A percentile compares a stretch with the other conserved stretches of the same genome.
phyloP scores from a whole-genome alignment of 306 rosid species.

The Psophocarpus tetragonolobus region DNA sequence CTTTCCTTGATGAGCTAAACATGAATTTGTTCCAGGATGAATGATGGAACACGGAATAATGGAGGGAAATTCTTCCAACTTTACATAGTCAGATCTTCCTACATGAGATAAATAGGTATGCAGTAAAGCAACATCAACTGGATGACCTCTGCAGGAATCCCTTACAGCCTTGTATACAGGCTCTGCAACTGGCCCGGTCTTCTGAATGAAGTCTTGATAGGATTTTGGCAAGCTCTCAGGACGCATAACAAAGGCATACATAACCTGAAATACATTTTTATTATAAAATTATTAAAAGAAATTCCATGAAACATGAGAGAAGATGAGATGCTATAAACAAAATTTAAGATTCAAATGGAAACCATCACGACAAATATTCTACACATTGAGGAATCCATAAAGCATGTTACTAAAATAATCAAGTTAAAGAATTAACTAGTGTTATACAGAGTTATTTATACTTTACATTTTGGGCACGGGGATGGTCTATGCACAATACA shows the following conservation, averaged over 20 bases:
- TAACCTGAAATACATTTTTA: constrained; percentile 61
- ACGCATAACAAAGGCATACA: constrained; percentile 98
- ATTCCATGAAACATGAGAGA: not conserved
- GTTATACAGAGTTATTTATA: not conserved
- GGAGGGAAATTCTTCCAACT: constrained; percentile 88
- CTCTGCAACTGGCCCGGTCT: constrained; percentile 92
- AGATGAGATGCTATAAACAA: constrained; percentile 4
- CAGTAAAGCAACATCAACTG: constrained; percentile 71
- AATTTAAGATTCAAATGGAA: not conserved
- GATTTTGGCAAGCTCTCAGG: constrained; percentile 96
- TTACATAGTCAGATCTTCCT: constrained; percentile 51
- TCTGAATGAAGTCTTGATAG: constrained; percentile 90
- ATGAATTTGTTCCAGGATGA: constrained; percentile 81
- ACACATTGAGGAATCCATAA: constrained; percentile 10
- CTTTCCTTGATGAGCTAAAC: constrained; percentile 69
- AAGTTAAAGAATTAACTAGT: not conserved
- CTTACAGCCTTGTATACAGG: constrained; percentile 95
- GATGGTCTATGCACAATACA: not conserved
- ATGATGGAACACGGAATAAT: constrained; percentile 81
- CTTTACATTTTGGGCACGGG: not conserved
- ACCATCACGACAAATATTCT: not conserved
- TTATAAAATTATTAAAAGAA: constrained; percentile 19
- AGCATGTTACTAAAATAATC: constrained; percentile 6
- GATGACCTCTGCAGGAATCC: constrained; percentile 81
- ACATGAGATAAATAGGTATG: constrained; percentile 63